Conservation (phyloP, 2,329 filamentous ascomycete genomes). For the Dothideomycetidae sp. region DNA sequence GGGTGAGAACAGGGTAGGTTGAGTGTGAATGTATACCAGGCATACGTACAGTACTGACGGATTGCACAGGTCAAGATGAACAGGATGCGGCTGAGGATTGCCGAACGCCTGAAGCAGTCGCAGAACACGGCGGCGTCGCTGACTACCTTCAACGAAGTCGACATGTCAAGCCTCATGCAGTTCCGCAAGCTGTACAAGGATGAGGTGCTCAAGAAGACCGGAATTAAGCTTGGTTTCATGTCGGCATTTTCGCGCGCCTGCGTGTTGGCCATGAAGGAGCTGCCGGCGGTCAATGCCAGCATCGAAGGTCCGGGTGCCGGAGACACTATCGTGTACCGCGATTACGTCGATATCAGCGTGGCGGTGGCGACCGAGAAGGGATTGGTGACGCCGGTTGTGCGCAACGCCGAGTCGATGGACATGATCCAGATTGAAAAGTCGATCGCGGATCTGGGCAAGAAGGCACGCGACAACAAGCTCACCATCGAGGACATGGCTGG, state of each 20-base stretch:
- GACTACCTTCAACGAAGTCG: slow-evolving; percentile 97
- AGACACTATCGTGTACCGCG: slow-evolving; percentile 94
- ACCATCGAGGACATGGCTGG: slow-evolving; percentile 99
- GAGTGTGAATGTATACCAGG: not conserved
- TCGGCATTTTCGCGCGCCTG: slow-evolving; percentile 86
- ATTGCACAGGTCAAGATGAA: slow-evolving; percentile 90
- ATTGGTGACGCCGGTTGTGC: slow-evolving; percentile 87
- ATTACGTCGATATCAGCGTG: slow-evolving; percentile 96
- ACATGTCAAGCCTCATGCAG: slow-evolving; percentile 96
- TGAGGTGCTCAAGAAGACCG: slow-evolving; percentile 86
- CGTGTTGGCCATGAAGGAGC: slow-evolving; percentile 81
- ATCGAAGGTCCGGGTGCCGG: slow-evolving; percentile 92
- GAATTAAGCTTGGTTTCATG: slow-evolving; percentile 99
- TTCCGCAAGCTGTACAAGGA: slow-evolving; percentile 97
- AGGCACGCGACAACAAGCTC: slow-evolving; percentile 91
- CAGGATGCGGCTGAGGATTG: slow-evolving; percentile 93
- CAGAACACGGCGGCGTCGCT: slow-evolving; percentile 96
- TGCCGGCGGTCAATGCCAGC: slow-evolving; percentile 90
- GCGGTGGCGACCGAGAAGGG: slow-evolving; percentile 97
- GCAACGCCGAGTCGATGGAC: slow-evolving; percentile 81
- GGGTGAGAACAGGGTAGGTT: slow-evolving; percentile 71
- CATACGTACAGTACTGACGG: slow-evolving; percentile 6
- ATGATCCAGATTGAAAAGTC: slow-evolving; percentile 77
- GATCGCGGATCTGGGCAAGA: slow-evolving; percentile 90
- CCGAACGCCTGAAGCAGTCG: slow-evolving; percentile 95